These are phyloP conservation scores for Neurospora tetrasperma DNA, from an alignment of 495 filamentous ascomycete genomes.

Conservation along the genomic window DNA sequence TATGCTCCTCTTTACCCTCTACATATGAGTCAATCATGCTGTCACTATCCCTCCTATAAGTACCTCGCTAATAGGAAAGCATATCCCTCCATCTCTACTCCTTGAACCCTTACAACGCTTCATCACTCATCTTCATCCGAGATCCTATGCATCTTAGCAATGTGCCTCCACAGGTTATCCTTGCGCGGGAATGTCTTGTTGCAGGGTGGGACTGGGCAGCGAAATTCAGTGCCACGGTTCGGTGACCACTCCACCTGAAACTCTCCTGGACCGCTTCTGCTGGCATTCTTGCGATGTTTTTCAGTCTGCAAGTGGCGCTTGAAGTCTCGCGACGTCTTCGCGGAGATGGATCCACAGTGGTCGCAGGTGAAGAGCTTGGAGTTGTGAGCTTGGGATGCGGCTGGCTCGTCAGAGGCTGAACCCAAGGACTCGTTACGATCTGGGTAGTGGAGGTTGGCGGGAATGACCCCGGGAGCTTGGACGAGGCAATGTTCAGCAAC, in stretches of 20 bases:
- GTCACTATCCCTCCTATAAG: too few species aligned
- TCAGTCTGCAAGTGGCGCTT: neutral
- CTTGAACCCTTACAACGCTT: too few species aligned
- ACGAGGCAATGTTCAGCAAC: neutral
- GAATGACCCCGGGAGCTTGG: fast-evolving
- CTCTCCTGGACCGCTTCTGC: neutral
- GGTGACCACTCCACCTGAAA: neutral
- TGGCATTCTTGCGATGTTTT: neutral
- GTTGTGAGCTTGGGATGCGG: neutral
- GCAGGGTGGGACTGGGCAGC: neutral
- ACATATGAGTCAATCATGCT: too few species aligned
- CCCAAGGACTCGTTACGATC: fast-evolving
- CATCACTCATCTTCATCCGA: neutral
- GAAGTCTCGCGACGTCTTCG: neutral
- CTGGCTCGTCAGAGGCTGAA: neutral
- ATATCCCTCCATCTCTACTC: neutral
- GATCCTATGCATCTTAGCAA: neutral
- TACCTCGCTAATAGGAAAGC: neutral
- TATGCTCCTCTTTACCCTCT: too few species aligned
- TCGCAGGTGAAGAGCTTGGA: neutral
- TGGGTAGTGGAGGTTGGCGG: neutral
- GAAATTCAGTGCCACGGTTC: neutral
- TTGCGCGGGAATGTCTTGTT: neutral
- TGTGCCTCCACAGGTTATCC: neutral
- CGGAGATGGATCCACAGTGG: neutral